Evolutionary conservation across 2,329 filamentous ascomycete species (phyloP), one percentile per base, ranked within the genome.

Genomic region (Volutella citrinella): DNA sequence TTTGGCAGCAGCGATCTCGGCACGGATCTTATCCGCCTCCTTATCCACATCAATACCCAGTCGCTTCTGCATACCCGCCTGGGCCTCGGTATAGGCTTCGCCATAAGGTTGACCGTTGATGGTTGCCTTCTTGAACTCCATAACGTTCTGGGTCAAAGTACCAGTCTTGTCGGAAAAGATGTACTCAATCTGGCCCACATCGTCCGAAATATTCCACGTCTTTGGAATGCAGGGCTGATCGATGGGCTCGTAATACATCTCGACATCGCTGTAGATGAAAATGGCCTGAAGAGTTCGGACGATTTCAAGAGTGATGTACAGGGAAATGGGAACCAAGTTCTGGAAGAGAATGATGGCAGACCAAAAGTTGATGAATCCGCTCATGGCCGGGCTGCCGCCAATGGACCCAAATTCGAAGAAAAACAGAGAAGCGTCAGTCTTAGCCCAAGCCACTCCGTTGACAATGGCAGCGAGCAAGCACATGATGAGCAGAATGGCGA

Each of bases 41-140:
- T 80, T 80, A 45, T 91, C 90, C 5, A 90, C 84, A 55, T 97
- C 82, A 31, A 95, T 76, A 30, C 93, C 93, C 61, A 91, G 69
- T 41, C 93, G 80, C 63, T 91, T 89, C 58, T 95, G 89, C 87
- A 98, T 93, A 37, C 93, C 93, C 32, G 91, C 87, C 61, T 95
- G 87, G 1, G 93, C 93, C 63, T 98, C 93, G 0, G 94, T 98
- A 55, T 96, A 98, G 1, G 93, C 93, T 65, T 98, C 93, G 42
- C 94, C 93, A 49, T 98, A 98, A 0, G 90, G 82, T 40, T 93
- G 78, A n/a, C 91, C 91, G 54, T 97, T 97, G 63, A 98, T 83
- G 1, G 90, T 95, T 35, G 85, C 89, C 64, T 98, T 98, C 64
- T 97, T 98, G 77, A 97, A 98, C 61, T 98, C 94, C 93, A 98